Percentiles rank a stretch among this genome's conserved stretches.
Evolutionary conservation across 352 stramenopile genomes (phyloP).

Genomic region (Phytophthora cactorum): DNA sequence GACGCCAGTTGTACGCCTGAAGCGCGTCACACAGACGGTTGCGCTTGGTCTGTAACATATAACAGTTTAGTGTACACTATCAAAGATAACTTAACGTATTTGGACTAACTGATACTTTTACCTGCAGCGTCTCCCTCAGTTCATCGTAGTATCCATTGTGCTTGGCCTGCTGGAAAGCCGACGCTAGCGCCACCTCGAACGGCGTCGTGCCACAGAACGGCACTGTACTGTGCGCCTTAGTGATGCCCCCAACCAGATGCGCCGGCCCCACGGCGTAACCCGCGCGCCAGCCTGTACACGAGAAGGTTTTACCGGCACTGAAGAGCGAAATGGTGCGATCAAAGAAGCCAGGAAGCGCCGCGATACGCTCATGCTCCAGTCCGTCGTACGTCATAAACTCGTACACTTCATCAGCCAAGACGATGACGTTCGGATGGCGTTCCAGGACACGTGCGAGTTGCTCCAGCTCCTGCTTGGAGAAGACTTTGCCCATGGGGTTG

Average conservation of each 20-base stretch:
- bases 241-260: constrained; percentile 66
- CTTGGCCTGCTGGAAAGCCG: constrained; percentile 86
- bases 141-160: constrained; percentile 89
- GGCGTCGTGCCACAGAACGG: constrained; percentile 96
- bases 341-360: constrained; percentile 82
- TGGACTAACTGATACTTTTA: constrained; percentile 23
- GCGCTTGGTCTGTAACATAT: constrained; percentile 73
- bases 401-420: constrained; percentile 99
- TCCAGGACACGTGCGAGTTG: constrained; percentile 87
- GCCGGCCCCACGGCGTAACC: constrained; percentile 80
- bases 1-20: constrained; percentile 80
- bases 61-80: constrained; percentile 38
- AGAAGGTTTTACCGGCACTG: constrained; percentile 94
- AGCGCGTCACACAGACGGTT: constrained; percentile 88
- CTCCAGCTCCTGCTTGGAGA: constrained; percentile 93
- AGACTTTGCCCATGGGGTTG: constrained; percentile 99
- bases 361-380: constrained; percentile 70
- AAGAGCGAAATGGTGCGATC: constrained; percentile 93
- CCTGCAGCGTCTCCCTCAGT: constrained; percentile 63
- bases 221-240: constrained; percentile 82
- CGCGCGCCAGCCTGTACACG: constrained; percentile 93
- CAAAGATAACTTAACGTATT: background rate
- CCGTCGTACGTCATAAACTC: constrained; percentile 97
- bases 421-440: constrained; percentile 89
- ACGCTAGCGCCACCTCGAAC: constrained; percentile 93